Percentiles rank a stretch among this genome's conserved stretches.
phyloP scores from a whole-genome alignment of 1,139 yeast species.

The Kodamaea sp. region DNA sequence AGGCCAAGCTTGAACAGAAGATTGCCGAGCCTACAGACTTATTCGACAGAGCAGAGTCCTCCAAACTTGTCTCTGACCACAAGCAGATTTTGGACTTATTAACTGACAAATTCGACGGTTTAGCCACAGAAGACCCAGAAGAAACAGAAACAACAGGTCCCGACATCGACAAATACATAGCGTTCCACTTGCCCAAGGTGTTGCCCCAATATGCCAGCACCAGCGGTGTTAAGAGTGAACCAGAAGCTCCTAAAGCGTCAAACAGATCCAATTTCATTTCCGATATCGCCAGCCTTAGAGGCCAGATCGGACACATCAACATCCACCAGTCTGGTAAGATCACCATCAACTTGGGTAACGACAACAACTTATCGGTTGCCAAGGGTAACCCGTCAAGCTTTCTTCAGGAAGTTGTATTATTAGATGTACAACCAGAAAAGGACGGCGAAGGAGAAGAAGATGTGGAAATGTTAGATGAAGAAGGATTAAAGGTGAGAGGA shows the following conservation, averaged over 20 bases:
- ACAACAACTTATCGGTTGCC: conserved; percentile 63
- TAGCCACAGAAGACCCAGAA: conserved; percentile 17
- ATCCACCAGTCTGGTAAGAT: conserved; percentile 81
- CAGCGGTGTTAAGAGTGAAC: conserved; percentile 13
- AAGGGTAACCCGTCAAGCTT: conserved; percentile 76
- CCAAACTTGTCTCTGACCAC: conserved; percentile 36
- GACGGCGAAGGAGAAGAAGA: conserved; percentile 20
- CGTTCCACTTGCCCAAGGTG: conserved; percentile 72
- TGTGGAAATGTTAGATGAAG: conserved; percentile 35
- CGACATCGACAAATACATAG: conserved; percentile 36
- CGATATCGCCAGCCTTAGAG: conserved; percentile 25
- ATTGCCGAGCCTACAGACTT: conserved; percentile 33
- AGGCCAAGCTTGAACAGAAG: conserved; percentile 33
- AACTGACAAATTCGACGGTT: conserved; percentile 24
- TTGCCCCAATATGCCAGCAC: conserved; percentile 58
- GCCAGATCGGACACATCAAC: conserved; percentile 70
- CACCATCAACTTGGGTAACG: conserved; percentile 70
- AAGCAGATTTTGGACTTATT: conserved; percentile 30
- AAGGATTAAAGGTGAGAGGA: conserved; percentile 35
- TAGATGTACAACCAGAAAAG: conserved; percentile 33
- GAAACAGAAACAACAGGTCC: not conserved
- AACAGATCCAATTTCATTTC: conserved; percentile 7
- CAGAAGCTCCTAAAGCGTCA: conserved; percentile 10
- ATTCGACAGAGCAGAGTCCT: conserved; percentile 32
- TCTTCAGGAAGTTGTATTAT: conserved; percentile 70